Percentiles rank a stretch among this genome's conserved stretches.
These are phyloP conservation scores for Cadophora sp. DNA, from an alignment of 2,329 filamentous ascomycete species.

Conservation along the genomic window DNA sequence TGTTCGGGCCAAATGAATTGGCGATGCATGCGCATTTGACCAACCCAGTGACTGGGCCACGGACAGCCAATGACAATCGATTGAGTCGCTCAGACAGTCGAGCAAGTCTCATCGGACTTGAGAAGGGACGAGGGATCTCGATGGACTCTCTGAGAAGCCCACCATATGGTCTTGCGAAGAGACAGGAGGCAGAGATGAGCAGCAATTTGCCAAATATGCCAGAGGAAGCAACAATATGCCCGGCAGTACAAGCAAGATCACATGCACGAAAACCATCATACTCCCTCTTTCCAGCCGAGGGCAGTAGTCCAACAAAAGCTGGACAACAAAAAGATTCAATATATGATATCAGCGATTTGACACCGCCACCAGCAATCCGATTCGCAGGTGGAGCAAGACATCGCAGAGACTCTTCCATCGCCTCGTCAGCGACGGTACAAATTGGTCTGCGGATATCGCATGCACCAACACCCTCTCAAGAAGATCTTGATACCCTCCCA, in stretches of 20 bases:
- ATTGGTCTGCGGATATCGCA: conserved; percentile 73
- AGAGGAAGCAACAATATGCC: neutral
- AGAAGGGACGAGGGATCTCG: conserved; percentile 36
- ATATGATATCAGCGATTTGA: conserved; percentile 41
- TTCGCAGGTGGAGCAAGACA: conserved; percentile 34
- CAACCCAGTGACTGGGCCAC: conserved; percentile 39
- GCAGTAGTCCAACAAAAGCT: conserved; percentile 24
- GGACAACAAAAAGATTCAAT: conserved; percentile 35
- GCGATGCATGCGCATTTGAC: conserved; percentile 39
- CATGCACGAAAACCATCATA: conserved; percentile 40
- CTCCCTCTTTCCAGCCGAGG: conserved; percentile 39
- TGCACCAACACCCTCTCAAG: conserved; percentile 42
- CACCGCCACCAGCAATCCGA: conserved; percentile 36
- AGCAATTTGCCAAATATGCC: conserved; percentile 14
- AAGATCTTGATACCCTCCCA: conserved; percentile 30
- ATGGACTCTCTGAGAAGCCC: conserved; percentile 36
- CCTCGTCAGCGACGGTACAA: conserved; percentile 72
- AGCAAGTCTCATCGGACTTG: conserved; percentile 33
- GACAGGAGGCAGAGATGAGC: conserved; percentile 26
- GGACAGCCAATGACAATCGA: conserved; percentile 24
- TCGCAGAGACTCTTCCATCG: conserved; percentile 64
- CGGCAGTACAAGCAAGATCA: conserved; percentile 21
- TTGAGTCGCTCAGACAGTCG: conserved; percentile 33
- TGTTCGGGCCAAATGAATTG: conserved; percentile 51
- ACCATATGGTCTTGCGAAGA: conserved; percentile 24